Conservation (phyloP, 176 grass and related monocot genomes). For the Cenchrus fungigraminus region DNA sequence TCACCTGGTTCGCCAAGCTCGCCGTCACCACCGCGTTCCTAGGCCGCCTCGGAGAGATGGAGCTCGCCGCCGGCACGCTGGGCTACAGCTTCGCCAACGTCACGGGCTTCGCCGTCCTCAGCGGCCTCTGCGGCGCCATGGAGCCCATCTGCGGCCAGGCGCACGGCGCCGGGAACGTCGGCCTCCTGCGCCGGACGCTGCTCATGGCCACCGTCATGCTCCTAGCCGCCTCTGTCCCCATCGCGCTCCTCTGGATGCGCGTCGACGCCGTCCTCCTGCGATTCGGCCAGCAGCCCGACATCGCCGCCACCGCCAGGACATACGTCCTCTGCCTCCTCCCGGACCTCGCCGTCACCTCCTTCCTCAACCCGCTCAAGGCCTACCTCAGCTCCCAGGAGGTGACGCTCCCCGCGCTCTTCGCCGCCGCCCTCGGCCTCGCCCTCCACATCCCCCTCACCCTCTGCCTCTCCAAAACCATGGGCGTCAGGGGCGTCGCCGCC, state of each 20-base stretch:
- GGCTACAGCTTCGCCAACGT: constrained; percentile 91
- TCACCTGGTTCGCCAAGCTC: constrained; percentile 81
- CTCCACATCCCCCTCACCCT: constrained; percentile 70
- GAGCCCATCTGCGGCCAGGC: constrained; percentile 96
- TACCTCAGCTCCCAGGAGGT: constrained; percentile 85
- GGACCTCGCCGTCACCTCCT: constrained; percentile 63
- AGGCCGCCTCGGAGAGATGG: constrained; percentile 68
- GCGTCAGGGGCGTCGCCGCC: constrained; percentile 63
- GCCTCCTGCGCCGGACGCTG: constrained; percentile 72
- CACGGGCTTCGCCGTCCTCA: constrained; percentile 84
- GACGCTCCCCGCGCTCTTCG: constrained; percentile 71
- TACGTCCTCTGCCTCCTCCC: constrained; percentile 66
- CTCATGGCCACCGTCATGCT: constrained; percentile 65
- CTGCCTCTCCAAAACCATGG: constrained; percentile 51
- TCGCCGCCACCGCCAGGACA: constrained; percentile 47
- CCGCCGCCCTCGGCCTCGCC: constrained; percentile 54
- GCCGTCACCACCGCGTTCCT: constrained; percentile 80
- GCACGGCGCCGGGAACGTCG: constrained; percentile 71
- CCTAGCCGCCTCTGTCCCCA: constrained; percentile 56
- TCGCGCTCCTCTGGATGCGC: constrained; percentile 72
- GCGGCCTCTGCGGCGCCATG: constrained; percentile 81
- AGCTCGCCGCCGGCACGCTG: constrained; percentile 77
- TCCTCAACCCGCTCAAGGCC: constrained; percentile 76
- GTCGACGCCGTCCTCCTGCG: constrained; percentile 64
- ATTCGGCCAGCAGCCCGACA: constrained; percentile 79